phyloP scores from a whole-genome alignment of 2,329 filamentous ascomycete genomes.

The Xylaria polymorpha region DNA sequence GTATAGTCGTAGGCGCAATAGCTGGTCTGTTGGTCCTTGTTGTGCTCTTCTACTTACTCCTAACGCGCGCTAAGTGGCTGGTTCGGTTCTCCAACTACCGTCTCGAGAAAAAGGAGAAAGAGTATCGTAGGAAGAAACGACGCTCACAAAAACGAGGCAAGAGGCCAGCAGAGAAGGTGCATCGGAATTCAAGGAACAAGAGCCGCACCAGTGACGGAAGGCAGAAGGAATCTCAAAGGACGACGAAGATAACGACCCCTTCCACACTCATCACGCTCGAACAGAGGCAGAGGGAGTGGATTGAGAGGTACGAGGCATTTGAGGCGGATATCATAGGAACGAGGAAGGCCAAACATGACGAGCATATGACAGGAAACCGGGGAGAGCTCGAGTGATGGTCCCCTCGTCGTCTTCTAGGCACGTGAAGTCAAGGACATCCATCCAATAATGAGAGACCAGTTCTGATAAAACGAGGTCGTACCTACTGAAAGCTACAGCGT shows the following conservation, averaged over 20 bases:
- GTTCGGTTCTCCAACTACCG: not conserved
- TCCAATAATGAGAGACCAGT: not conserved
- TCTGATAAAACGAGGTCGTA: not conserved
- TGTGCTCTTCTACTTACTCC: slow-evolving; percentile 27
- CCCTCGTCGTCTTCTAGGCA: not conserved
- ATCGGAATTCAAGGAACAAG: not conserved
- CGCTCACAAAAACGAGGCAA: not conserved
- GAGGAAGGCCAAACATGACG: not conserved
- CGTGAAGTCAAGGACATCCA: not conserved
- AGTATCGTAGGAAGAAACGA: not conserved
- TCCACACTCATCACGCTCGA: not conserved
- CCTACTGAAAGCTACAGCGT: not conserved
- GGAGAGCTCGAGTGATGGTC: not conserved
- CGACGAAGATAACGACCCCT: not conserved
- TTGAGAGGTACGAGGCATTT: not conserved
- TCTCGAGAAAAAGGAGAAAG: slow-evolving; percentile 11
- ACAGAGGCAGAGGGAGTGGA: not conserved
- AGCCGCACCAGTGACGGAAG: not conserved
- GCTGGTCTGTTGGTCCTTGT: slow-evolving; percentile 16
- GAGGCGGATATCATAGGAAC: too few relatives aligned
- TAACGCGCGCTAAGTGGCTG: slow-evolving; percentile 23
- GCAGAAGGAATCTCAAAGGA: not conserved
- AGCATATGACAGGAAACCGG: not conserved
- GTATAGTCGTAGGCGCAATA: slow-evolving; percentile 17
- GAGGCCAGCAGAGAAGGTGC: not conserved